Evolutionary conservation across 179 eudicot genomes (phyloP), one percentile per base, ranked within the genome.

Genomic region (Spergularia azorica): DNA sequence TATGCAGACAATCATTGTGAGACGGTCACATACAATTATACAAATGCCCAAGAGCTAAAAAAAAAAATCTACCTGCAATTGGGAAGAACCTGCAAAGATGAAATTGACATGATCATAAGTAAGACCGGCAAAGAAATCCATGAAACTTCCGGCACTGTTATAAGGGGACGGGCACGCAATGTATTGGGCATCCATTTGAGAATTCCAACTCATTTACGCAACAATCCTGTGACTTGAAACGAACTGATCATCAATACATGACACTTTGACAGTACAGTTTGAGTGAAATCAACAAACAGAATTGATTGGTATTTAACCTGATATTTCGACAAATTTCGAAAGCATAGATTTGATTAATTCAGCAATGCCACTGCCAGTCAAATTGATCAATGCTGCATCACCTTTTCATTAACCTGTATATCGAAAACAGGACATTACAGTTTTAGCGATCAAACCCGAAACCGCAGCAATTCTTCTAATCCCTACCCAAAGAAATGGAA

Each of bases 41-140:
- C 41, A 55, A 2, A 13, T 50, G 16, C 1, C 17, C 6, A 54
- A 17, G 54, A 72, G 20, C 4, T n/a, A 56, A 65, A 72, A 60
- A 79, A 39, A 55, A 0, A 21, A 32, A 56, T 55, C 79, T 64
- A 86, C 97, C 97, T 92, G 90, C 63, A 85, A 76, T 65, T 86
- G 85, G 51, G 88, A 75, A 52, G 89, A 70, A 52, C 92, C 94
- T 4, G 91, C 81, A 76, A 92, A 95, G 62, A 92, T 91, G 86
- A 84, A 94, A 88, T 94, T 94, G 55, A 88, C 89, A 85, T 94
- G 97, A 71, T 94, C 97, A 75, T 89, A 94, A 2, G 98, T 87
- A 81, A 92, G 85, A 62, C 97, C 95, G 68, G 92, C 97, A 63
- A 94, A 94, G 85, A 90, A 92, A 79, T 94, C 95, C 85, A 94